Evolutionary conservation across 768 basidiomycete species (phyloP).

Genomic region (Vararia minispora): DNA sequence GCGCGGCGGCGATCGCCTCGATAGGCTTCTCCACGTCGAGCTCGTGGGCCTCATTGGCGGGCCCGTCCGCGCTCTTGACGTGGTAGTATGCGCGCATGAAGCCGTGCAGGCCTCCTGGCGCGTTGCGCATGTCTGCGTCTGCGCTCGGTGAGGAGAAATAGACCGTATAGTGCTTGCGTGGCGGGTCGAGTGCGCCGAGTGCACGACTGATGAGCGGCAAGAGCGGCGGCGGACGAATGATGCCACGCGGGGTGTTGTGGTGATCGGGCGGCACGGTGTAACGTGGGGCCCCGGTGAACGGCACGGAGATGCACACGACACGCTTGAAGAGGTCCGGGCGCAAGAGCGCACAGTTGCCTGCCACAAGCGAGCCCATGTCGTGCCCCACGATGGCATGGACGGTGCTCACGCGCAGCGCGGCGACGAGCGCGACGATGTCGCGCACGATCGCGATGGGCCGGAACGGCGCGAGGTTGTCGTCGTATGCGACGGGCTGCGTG

Average conservation of each 20-base stretch:
- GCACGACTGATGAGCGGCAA: conserved; percentile 6
- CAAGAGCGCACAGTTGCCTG: conserved; percentile 40
- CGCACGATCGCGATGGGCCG: conserved; percentile 38
- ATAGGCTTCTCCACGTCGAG: conserved; percentile 23
- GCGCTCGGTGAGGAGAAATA: conserved; percentile 40
- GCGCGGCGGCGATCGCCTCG: conserved; percentile 23
- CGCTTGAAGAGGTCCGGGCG: conserved; percentile 45
- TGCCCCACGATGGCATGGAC: conserved; percentile 47
- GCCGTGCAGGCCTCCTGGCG: conserved; percentile 31
- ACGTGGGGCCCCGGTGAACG: conserved; percentile 35
- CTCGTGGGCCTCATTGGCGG: conserved; percentile 27
- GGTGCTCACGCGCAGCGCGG: conserved; percentile 35
- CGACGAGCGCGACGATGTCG: conserved; percentile 41
- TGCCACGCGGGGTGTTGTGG: background rate
- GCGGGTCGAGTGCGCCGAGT: conserved; percentile 33
- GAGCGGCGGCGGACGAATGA: background rate
- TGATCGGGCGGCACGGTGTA: conserved; percentile 15
- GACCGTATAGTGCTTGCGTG: conserved; percentile 45
- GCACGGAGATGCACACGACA: conserved; percentile 49
- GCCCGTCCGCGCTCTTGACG: conserved; percentile 48
- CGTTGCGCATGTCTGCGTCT: conserved; percentile 31
- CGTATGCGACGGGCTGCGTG: conserved; percentile 22
- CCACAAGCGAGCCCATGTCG: conserved; percentile 46
- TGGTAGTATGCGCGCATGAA: conserved; percentile 49
- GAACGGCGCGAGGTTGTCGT: conserved; percentile 40